Evolutionary conservation across 2,329 filamentous ascomycete species (phyloP), one percentile per base, ranked within the genome.

Genomic region (Trichophyton simii): DNA sequence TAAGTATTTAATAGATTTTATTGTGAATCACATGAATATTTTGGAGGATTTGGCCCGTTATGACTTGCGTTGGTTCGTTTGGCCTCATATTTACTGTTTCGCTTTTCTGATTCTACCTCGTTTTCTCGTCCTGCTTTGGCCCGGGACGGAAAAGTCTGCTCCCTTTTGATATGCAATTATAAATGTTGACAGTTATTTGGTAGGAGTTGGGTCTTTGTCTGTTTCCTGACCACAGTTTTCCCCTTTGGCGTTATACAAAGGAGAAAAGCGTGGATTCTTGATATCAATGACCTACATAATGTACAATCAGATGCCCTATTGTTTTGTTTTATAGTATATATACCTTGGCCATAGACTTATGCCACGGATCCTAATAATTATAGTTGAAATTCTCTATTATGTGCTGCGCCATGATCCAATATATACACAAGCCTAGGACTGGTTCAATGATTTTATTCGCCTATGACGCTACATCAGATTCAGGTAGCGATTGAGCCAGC

Each of bases 1-100:
- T 55, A 55, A 18, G 28, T n/a, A 55, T 55, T 36, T 55, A 55
- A 55, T 55, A 55, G 50, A 38, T 36, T 36, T 54, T n/a, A 20
- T 36, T 60, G 7, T 13, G 42, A 8, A 61, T 48, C 50, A 60
- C 60, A 5, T 54, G 6, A 50, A 36, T n/a, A 36, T 55, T 34
- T 55, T 28, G 50, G 28, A 28, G 50, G 28, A 55, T 55, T 50
- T 28, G 20, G 46, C 3, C 46, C 20, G 11, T 50, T 25, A 15
- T 9, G 13, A 6, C 20, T 50, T 7, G 28, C 28, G 11, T 50
- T 50, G 46, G 46, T 28, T 50, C 15, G 25, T 42, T 25, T 18
- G n/a, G 11, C n/a, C n/a, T 28, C 34, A n/a, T 41, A 8, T 41
- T 38, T 58, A 36, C 34, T 36, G n/a, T 5, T 57, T 41, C 36